Base-by-base conservation (phyloP, 139 green algal genomes). In the Picochlorum sp. region DNA sequence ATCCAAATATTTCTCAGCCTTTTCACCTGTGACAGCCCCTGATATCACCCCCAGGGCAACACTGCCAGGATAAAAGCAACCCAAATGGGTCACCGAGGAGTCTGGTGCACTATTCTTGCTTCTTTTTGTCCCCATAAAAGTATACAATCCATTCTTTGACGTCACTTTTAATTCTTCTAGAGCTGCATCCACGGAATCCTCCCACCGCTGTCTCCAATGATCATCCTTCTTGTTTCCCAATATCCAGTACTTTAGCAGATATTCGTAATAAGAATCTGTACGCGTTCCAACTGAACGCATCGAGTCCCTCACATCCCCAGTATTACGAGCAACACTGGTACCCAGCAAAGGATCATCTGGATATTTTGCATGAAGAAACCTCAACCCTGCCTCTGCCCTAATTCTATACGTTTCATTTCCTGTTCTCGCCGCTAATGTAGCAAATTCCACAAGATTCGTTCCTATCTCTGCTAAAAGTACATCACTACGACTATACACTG, bases 31-130 rank as follows among this genome's bases (percentile, higher is more conserved):
- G 18, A 54, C 47, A 26, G 47, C 47, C 11, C 74, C 72, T 45
- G 82, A 66, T 15, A 68, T 56, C 46, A 82, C 77, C 14, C 79
- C 89, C 21, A 96, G 68, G 3, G 87, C 80, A 26, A 96, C 76
- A 59, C 88, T 65, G 9, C 89, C 76, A 28, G 88, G 88, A 30
- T 88, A 65, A 67, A 95, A 95, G 79, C 89, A 95, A 0, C 83
- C 84, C 30, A 95, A 72, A 74, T 95, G 89, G 73, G 94, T 80
- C 76, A 95, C 47, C 18, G 69, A 70, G 23, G 69, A 71, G 4
- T 57, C 24, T 45, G 71, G 64, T 24, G 57, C 79, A 23, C 83
- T 82, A 30, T 91, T 69, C 2, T 79, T 78, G 23, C 92, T 65
- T 67, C 84, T 88, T 18, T 73, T 86, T 15, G 20, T 32, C 7